Evolutionary conservation across 208 protist species (phyloP).

Genomic region (Leishmania lainsoni): DNA sequence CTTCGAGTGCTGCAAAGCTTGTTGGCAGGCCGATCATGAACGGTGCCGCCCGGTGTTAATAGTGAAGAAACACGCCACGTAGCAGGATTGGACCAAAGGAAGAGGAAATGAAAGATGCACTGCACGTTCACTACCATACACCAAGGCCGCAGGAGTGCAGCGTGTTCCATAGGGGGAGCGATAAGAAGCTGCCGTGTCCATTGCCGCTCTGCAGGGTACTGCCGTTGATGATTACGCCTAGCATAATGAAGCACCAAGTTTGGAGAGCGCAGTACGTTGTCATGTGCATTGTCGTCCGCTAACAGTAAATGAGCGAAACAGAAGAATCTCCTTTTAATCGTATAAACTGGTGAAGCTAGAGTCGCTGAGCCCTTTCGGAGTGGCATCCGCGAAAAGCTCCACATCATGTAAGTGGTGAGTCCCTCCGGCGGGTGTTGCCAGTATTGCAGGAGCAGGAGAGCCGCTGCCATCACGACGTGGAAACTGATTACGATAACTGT

Average conservation of each 20-base stretch:
- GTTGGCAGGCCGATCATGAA: neutral
- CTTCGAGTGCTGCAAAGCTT: neutral
- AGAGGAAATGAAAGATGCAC: neutral
- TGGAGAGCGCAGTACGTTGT: neutral
- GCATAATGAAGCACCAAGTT: neutral
- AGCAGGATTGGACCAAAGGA: neutral
- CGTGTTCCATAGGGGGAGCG: neutral
- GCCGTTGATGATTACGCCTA: neutral
- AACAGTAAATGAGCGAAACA: neutral
- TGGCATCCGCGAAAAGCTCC: neutral
- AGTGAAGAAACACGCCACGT: neutral
- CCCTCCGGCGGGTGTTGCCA: neutral
- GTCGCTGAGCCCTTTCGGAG: neutral
- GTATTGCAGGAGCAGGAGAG: neutral
- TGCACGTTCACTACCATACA: neutral
- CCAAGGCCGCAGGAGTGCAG: neutral
- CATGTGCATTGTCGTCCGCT: neutral
- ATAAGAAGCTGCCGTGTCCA: neutral
- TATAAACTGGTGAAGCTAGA: neutral
- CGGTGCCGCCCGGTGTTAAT: neutral
- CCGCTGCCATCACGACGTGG: conserved; percentile 21
- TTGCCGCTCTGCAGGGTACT: neutral
- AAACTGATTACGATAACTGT: conserved; percentile 36
- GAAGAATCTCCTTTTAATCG: neutral
- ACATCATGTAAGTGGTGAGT: neutral